Percentiles rank a stretch among this genome's conserved stretches.
These are phyloP conservation scores for Talaromyces sp. DNA, from an alignment of 2,329 filamentous ascomycete species.

Conservation along the genomic window DNA sequence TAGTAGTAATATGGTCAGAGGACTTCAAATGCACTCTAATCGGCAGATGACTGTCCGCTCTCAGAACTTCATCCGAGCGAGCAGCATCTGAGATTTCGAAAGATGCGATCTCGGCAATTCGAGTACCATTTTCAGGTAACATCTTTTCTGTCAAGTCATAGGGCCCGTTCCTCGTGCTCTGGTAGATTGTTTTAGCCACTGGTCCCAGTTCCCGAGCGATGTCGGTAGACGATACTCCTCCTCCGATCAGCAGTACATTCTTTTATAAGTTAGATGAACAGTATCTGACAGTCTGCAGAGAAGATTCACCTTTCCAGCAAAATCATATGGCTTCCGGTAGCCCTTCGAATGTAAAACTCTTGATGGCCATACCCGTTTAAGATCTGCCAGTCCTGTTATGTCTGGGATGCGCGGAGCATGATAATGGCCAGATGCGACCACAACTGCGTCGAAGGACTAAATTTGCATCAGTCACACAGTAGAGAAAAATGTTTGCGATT, in stretches of 20 bases:
- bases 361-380: slow-evolving; percentile 46
- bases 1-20: slow-evolving; percentile 45
- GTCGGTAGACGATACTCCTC: slow-evolving; percentile 54
- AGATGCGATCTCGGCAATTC: slow-evolving; percentile 51
- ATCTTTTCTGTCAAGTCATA: slow-evolving; percentile 56
- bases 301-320: slow-evolving; percentile 52
- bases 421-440: slow-evolving; percentile 56
- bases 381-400: slow-evolving; percentile 46
- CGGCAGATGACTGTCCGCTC: slow-evolving; percentile 40
- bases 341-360: slow-evolving; percentile 51
- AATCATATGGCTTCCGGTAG: slow-evolving; percentile 46
- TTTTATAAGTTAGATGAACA: slow-evolving; percentile 24
- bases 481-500: too few species aligned
- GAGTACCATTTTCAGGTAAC: slow-evolving; percentile 52
- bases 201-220: slow-evolving; percentile 52
- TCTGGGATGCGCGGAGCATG: slow-evolving; percentile 50
- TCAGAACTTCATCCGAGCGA: not conserved
- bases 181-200: slow-evolving; percentile 46
- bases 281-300: not conserved
- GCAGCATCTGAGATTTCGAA: slow-evolving; percentile 37
- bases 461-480: not conserved
- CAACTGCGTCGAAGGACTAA: slow-evolving; percentile 47
- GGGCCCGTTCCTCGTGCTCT: slow-evolving; percentile 57
- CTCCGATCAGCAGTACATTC: slow-evolving; percentile 56
- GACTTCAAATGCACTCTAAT: slow-evolving; percentile 49